Evolutionary conservation across 352 stramenopile species (phyloP).

Genomic region (Peronosclerospora sorghi): DNA sequence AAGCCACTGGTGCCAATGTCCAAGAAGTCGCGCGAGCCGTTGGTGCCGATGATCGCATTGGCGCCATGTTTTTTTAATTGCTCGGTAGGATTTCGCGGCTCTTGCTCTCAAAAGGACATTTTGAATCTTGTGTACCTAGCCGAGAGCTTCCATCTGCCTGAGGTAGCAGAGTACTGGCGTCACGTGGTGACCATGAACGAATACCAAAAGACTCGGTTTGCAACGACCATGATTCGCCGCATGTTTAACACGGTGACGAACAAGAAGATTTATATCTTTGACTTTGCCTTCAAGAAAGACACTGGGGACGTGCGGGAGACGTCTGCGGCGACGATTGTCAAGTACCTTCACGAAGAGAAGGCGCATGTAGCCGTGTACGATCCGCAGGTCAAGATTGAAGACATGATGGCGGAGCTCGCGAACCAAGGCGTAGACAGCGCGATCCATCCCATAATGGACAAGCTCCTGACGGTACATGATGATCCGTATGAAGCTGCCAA

Average conservation of each 20-base stretch:
- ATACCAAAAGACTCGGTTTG: conserved; percentile 99
- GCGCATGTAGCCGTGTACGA: conserved; percentile 97
- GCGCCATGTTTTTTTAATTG: conserved; percentile 95
- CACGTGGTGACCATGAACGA: conserved; percentile 99
- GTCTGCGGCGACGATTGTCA: conserved; percentile 93
- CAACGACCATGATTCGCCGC: conserved; percentile 92
- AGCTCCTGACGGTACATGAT: conserved; percentile 52
- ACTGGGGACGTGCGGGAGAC: conserved; percentile 99
- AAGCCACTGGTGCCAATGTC: conserved; percentile 96
- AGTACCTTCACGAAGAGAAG: conserved; percentile 92
- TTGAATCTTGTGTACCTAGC: conserved; percentile 99
- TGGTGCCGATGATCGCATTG: conserved; percentile 96
- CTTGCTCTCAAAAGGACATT: conserved; percentile 84
- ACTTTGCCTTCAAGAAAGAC: conserved; percentile 99
- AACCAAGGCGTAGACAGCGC: conserved; percentile 85
- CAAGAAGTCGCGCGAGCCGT: conserved; percentile 95
- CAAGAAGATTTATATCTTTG: conserved; percentile 99
- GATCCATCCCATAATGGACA: conserved; percentile 82
- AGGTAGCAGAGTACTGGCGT: conserved; percentile 99
- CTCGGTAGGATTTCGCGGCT: conserved; percentile 97
- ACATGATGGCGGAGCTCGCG: conserved; percentile 77
- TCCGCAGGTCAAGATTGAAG: conserved; percentile 95
- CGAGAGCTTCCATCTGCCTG: conserved; percentile 94
- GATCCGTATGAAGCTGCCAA: conserved; percentile 89
- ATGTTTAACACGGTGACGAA: conserved; percentile 99